Evolutionary conservation across 768 basidiomycete genomes (phyloP), one percentile per base, ranked within the genome.

Genomic region (Plicaturopsis crispa): DNA sequence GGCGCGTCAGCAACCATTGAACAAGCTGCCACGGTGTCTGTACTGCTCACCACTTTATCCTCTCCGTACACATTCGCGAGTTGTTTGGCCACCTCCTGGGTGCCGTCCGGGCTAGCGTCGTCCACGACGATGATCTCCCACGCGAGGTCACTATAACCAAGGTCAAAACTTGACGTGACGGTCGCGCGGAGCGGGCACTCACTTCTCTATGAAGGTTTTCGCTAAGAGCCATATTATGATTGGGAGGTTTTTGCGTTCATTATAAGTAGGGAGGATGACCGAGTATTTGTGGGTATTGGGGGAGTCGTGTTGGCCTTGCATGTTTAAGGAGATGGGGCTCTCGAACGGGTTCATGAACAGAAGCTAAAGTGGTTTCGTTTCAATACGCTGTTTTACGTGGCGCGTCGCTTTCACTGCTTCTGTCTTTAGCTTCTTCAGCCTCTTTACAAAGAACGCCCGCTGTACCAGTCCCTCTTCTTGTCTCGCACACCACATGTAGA

Each of bases 101-200:
- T 93, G 8, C 90, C 91, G 56, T 93, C 91, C 3, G 91, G 91
- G 55, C 84, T 87, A 23, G 86, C 87, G 50, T 93, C 91, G 53
- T 94, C 91, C 5, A 94, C 91, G 22, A 94, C 69, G 42, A 94
- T 82, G 45, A 93, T 70, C 58, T 94, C 91, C 84, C 87, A 94
- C 39, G 70, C 69, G 31, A 93, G 70, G 21, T 72, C 63, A 56
- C 86, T 89, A 51, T 36, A 42, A 18, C n/a, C 33, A 28, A 32
- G 53, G 47, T 41, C 40, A 49, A 26, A 5, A 30, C 6, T 4
- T 28, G 17, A 14, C 18, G 21, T 10, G 11, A 35, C 20, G 18
- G 16, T 13, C 30, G 14, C 24, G 20, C 18, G 24, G 26, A 23
- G 24, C 33, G 14, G 33, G 23, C 22, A 65, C 83, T 52, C 54